Evolutionary conservation across 2,329 filamentous ascomycete genomes (phyloP), one percentile per base, ranked within the genome.

Genomic region (Fusarium denticulatum): DNA sequence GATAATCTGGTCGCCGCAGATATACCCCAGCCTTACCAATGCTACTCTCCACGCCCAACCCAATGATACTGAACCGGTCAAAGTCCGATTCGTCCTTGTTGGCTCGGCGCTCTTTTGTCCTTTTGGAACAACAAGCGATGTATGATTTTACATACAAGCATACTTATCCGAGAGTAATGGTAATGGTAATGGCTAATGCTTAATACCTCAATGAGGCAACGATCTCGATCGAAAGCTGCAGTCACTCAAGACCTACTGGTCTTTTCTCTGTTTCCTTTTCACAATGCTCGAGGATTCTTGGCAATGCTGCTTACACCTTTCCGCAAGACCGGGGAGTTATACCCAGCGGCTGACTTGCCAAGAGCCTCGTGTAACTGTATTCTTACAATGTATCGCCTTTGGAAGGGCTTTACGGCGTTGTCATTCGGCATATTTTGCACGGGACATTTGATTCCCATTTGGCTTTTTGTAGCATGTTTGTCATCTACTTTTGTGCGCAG

Each of bases 171-270:
- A 53, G 60, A 74, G 49, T 52, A 55, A 65, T 69, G 67, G 62
- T 49, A 46, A 63, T 67, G 66, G 61, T 65, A 62, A 74, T 74
- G 67, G 67, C 50, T 59, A 61, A 69, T 74, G 63, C 63, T 52
- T 52, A 72, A 62, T 69, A 60, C 62, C 53, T 58, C 64, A 68
- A 62, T 62, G 56, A 69, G 55, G 67, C 63, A 74, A 61, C 47
- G 56, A 60, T 62, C 47, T 65, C 36, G 45, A 61, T 71, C 61
- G 45, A 57, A 40, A 72, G 46, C 62, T 60, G 18, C 42, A 52
- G 37, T 74, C 42, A 32, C 56, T 47, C 37, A 42, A 40, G 63
- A 60, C 46, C 45, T 67, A 9, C 7, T 34, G 40, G 65, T 65
- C 40, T 69, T 36, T 16, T 18, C 14, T 32, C 42, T 28, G 7